phyloP scores from a whole-genome alignment of 768 basidiomycete genomes.

The Chalciporus sphaerocephalus region DNA sequence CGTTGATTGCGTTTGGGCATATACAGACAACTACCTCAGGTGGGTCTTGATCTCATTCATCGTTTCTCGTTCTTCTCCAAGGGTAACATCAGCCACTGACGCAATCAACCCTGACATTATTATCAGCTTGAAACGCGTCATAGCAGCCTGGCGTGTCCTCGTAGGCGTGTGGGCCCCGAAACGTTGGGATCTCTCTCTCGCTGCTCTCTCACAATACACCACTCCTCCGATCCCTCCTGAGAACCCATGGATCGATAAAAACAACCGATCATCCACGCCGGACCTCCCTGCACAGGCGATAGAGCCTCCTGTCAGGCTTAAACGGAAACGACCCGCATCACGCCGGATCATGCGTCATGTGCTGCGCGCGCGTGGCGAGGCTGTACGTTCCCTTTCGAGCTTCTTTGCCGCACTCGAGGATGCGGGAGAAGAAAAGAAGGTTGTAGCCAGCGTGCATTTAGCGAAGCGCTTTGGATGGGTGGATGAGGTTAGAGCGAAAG shows the following conservation, averaged over 20 bases:
- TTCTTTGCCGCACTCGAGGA: slow-evolving; percentile 66
- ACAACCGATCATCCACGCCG: slow-evolving; percentile 32
- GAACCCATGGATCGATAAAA: slow-evolving; percentile 66
- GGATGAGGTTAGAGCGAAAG: slow-evolving; percentile 29
- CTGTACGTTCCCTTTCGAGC: slow-evolving; percentile 66
- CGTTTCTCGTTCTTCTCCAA: slow-evolving; percentile 4
- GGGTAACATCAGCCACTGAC: slow-evolving; percentile 17
- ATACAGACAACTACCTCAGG: slow-evolving; percentile 72
- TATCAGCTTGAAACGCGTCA: slow-evolving; percentile 73
- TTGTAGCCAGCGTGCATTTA: slow-evolving; percentile 49
- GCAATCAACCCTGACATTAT: slow-evolving; percentile 12
- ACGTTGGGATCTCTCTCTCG: slow-evolving; percentile 72
- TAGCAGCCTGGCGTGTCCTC: slow-evolving; percentile 95
- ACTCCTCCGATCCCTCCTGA: slow-evolving; percentile 60
- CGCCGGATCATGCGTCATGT: slow-evolving; percentile 87
- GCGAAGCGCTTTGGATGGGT: slow-evolving; percentile 39
- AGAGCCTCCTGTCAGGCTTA: slow-evolving; percentile 37
- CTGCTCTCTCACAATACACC: slow-evolving; percentile 71
- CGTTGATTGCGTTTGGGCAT: slow-evolving; percentile 11
- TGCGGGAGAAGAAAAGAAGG: slow-evolving; percentile 41
- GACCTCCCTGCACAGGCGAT: slow-evolving; percentile 20
- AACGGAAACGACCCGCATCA: slow-evolving; percentile 57
- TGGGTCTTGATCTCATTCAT: slow-evolving; percentile 34
- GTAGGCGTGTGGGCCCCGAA: slow-evolving; percentile 91
- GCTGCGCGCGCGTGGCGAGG: slow-evolving; percentile 79